Conservation (phyloP, 1,284 basidiomycete genomes). For the Malassezia caprae region DNA sequence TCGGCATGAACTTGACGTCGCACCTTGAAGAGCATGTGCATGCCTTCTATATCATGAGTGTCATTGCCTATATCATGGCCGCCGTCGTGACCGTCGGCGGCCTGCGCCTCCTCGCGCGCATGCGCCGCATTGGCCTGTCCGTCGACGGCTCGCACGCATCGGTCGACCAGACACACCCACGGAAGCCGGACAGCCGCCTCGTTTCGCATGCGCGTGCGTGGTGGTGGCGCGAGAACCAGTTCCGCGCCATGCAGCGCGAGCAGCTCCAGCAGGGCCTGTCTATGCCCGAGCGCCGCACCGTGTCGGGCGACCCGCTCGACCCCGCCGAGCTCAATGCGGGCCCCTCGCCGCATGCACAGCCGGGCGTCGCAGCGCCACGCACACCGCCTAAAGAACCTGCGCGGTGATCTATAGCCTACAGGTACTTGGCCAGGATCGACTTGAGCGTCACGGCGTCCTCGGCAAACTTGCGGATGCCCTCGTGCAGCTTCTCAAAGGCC, state of each 20-base stretch:
- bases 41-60: slow-evolving; percentile 27
- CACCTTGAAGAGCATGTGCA: slow-evolving; percentile 30
- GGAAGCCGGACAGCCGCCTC: slow-evolving; percentile 5
- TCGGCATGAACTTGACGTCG: slow-evolving; percentile 69
- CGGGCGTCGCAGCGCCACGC: neutral
- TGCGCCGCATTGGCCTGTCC: slow-evolving; percentile 26
- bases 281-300: neutral
- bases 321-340: slow-evolving; percentile 11
- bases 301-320: slow-evolving; percentile 2
- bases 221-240: slow-evolving; percentile 21
- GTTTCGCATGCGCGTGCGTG: slow-evolving; percentile 16
- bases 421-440: slow-evolving; percentile 59
- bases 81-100: slow-evolving; percentile 20
- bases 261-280: neutral
- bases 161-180: neutral
- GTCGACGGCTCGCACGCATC: neutral
- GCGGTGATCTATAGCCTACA: neutral
- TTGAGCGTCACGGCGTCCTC: slow-evolving; percentile 88
- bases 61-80: slow-evolving; percentile 21
- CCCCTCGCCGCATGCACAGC: slow-evolving; percentile 7
- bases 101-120: slow-evolving; percentile 20
- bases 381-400: neutral
- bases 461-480: slow-evolving; percentile 79
- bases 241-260: slow-evolving; percentile 14
- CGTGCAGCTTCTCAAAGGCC: slow-evolving; percentile 57